These are phyloP conservation scores for Coemansia sp. DNA, from an alignment of 192 early-diverging fungal species.

Conservation along the genomic window DNA sequence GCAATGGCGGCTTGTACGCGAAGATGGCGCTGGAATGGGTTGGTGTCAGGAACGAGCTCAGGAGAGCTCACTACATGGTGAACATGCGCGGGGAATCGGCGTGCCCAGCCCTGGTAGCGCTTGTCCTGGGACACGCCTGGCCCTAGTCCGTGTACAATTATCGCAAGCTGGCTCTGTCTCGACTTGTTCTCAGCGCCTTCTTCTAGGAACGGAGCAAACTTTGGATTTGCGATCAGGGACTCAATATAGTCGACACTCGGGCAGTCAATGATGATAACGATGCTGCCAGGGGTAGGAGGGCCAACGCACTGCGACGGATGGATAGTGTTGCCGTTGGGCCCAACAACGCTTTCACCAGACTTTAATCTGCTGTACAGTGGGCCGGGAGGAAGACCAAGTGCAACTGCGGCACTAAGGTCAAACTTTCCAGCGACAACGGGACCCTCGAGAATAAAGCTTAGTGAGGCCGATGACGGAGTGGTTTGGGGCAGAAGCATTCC, in stretches of 20 bases:
- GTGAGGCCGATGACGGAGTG: slow-evolving; percentile 50
- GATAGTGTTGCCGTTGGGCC: slow-evolving; percentile 67
- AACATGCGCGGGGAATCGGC: slow-evolving; percentile 66
- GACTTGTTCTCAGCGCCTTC: slow-evolving; percentile 19
- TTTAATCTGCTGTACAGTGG: slow-evolving; percentile 61
- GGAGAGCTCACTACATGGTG: slow-evolving; percentile 75
- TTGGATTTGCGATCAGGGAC: slow-evolving; percentile 42
- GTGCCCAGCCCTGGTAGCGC: slow-evolving; percentile 74
- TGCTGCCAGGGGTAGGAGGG: slow-evolving; percentile 59
- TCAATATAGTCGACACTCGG: slow-evolving; percentile 60
- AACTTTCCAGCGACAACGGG: slow-evolving; percentile 81
- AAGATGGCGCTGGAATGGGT: slow-evolving; percentile 68
- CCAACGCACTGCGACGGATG: slow-evolving; percentile 70
- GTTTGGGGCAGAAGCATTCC: slow-evolving; percentile 43
- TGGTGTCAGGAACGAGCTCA: slow-evolving; percentile 63
- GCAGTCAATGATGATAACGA: slow-evolving; percentile 72
- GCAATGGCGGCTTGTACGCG: slow-evolving; percentile 66
- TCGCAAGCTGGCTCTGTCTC: slow-evolving; percentile 16
- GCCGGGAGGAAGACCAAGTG: slow-evolving; percentile 70
- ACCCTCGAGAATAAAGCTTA: slow-evolving; percentile 77
- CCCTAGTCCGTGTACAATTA: slow-evolving; percentile 72
- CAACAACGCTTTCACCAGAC: slow-evolving; percentile 60
- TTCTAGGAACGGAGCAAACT: slow-evolving; percentile 49
- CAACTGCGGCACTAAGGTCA: slow-evolving; percentile 62
- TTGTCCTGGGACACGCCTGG: slow-evolving; percentile 63